Percentiles rank a stretch among this genome's conserved stretches.
Evolutionary conservation across 768 basidiomycete genomes (phyloP).

Genomic region (Symmetrospora coprosmae): DNA sequence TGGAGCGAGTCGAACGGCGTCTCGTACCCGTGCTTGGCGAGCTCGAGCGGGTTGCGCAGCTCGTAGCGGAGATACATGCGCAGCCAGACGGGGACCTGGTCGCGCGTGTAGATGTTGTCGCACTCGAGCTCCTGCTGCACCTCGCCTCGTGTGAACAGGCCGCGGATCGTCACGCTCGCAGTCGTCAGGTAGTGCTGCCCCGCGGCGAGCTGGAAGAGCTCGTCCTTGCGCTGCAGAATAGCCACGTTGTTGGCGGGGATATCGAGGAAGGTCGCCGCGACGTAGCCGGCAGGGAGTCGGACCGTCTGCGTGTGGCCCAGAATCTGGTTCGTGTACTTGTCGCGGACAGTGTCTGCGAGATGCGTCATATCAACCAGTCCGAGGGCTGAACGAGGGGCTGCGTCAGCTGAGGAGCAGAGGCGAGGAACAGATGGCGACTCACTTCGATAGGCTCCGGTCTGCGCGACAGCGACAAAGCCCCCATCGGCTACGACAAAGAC

Average conservation of each 20-base stretch:
- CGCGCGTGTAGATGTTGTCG: constrained; percentile 10
- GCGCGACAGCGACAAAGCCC: constrained; percentile 16
- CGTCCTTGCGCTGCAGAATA: constrained; percentile 65
- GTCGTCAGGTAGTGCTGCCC: constrained; percentile 75
- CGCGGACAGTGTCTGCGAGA: constrained; percentile 45
- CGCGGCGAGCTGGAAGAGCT: constrained; percentile 60
- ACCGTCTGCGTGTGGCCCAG: constrained; percentile 18
- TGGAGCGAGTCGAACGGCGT: constrained; percentile 63
- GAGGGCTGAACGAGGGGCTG: constrained; percentile 53
- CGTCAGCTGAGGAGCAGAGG: not conserved
- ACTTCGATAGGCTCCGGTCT: constrained; percentile 10
- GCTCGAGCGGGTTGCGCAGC: constrained; percentile 46
- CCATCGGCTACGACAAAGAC: constrained; percentile 50
- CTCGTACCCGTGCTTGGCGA: constrained; percentile 68
- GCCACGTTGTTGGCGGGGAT: constrained; percentile 79
- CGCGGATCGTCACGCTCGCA: constrained; percentile 50
- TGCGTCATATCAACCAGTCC: constrained; percentile 76
- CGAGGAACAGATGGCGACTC: not conserved
- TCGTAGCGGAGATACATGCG: constrained; percentile 73
- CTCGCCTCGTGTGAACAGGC: constrained; percentile 61
- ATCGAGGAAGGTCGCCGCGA: constrained; percentile 25
- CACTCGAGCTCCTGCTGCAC: constrained; percentile 44
- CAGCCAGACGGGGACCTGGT: constrained; percentile 45
- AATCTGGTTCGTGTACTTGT: constrained; percentile 8
- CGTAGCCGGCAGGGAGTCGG: not conserved